These are phyloP conservation scores for Meripilus lineatus DNA, from an alignment of 1,284 basidiomycete species.

Conservation along the genomic window DNA sequence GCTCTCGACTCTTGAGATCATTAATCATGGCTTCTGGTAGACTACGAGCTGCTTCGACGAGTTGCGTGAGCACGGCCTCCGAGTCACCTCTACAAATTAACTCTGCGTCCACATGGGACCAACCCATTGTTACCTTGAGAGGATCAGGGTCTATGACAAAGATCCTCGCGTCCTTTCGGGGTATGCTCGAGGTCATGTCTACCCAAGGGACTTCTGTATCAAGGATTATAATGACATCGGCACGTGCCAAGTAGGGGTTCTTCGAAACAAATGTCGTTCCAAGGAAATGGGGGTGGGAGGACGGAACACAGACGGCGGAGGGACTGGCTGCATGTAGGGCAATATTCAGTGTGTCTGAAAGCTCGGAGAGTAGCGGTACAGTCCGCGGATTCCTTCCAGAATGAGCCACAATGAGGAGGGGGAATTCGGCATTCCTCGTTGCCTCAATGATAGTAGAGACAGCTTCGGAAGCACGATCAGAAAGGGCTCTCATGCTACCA, in stretches of 20 bases:
- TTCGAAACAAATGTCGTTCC: constrained; percentile 45
- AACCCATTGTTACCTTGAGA: constrained; percentile 47
- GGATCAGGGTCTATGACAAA: constrained; percentile 65
- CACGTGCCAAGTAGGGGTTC: constrained; percentile 41
- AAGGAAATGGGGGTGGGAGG: constrained; percentile 49
- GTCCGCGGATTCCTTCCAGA: constrained; percentile 53
- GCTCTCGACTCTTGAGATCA: too few relatives aligned
- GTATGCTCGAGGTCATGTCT: constrained; percentile 38
- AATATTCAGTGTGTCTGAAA: constrained; percentile 49
- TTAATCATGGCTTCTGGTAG: neutral
- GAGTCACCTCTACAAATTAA: constrained; percentile 54
- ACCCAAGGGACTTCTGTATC: constrained; percentile 68
- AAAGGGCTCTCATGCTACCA: neutral
- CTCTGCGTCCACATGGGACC: constrained; percentile 53
- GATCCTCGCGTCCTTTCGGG: constrained; percentile 39
- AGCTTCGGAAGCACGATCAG: constrained; percentile 25
- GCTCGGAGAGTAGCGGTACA: constrained; percentile 38
- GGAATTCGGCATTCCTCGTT: constrained; percentile 44
- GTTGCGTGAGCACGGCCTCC: constrained; percentile 46
- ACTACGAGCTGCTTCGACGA: constrained; percentile 26
- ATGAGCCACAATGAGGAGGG: constrained; percentile 61
- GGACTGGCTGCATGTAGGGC: constrained; percentile 53
- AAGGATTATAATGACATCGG: constrained; percentile 59
- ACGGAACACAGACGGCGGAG: constrained; percentile 48
- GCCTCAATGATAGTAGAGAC: constrained; percentile 41